These are phyloP conservation scores for Pelargonium nanum DNA, from an alignment of 345 rosid species.

Conservation along the genomic window DNA sequence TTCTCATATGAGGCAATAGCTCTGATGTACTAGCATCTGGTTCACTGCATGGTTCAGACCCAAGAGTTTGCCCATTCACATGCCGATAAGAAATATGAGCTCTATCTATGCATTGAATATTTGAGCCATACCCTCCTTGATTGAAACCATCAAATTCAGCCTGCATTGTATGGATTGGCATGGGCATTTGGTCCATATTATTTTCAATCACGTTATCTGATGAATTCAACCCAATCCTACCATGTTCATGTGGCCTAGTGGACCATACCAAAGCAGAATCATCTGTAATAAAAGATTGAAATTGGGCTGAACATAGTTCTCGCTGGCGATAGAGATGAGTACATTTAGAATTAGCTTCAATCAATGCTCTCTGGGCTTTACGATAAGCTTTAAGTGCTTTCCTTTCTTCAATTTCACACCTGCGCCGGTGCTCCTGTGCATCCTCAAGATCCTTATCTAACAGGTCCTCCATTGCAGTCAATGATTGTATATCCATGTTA, in stretches of 20 bases:
- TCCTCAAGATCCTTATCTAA: constrained; percentile 79
- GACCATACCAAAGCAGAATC: constrained; percentile 50
- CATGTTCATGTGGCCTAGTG: constrained; percentile 30
- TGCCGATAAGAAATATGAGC: constrained; percentile 23
- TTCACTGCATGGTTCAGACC: constrained; percentile 75
- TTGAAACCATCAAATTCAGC: constrained; percentile 23
- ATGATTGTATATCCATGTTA: constrained; percentile 32
- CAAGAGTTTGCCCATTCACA: constrained; percentile 41
- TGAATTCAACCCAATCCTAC: constrained; percentile 27
- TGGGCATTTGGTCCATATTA: constrained; percentile 32
- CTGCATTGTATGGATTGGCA: constrained; percentile 29
- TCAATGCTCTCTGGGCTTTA: constrained; percentile 74
- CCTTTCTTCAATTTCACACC: constrained; percentile 88
- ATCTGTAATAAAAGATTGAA: constrained; percentile 49
- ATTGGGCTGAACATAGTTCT: constrained; percentile 58
- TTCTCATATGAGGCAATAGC: constrained; percentile 44
- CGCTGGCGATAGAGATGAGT: constrained; percentile 59
- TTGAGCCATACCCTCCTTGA: constrained; percentile 23
- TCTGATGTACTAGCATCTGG: constrained; percentile 86
- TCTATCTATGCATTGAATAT: constrained; percentile 12
- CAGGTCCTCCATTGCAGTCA: constrained; percentile 66
- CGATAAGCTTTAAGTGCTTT: constrained; percentile 81
- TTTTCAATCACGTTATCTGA: constrained; percentile 23
- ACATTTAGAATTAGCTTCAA: constrained; percentile 85
- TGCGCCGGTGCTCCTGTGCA: constrained; percentile 59